Base-by-base conservation (phyloP, 345 rosid species). In the Ailanthus altissimus region DNA sequence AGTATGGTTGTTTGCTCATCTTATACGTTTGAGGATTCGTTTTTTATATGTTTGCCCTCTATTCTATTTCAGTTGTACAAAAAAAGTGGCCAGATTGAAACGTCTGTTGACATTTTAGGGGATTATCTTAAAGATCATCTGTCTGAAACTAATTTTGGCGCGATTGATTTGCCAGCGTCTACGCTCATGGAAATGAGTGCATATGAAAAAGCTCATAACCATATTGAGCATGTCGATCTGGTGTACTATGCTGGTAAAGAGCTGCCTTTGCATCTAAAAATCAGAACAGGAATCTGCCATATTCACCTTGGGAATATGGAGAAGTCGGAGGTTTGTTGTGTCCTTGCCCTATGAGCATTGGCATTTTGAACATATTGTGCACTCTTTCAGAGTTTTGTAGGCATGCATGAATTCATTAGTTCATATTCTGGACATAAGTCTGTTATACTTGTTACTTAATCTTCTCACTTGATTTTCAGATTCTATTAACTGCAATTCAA, bases 271-370 rank as follows among this genome's bases (percentile, higher is more conserved):
- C 86, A 87, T 62, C 84, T 95, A 72, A 88, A 81, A 77, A 85
- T 84, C 78, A 91, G 90, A 85, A 89, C 92, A 65, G 99, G 97
- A 81, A 90, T 90, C 68, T 95, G 99, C 83, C 87, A 92, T 78
- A 76, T 91, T 77, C 89, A 82, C 83, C 90, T 90, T 7, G 79
- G 89, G 82, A 85, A 93, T 84, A 62, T 70, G 76, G 90, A 92
- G 81, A 88, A 88, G 81, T 97, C 99, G 36, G 93, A 95, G 99
- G 98, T 94, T 47, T 83, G 86, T 77, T 70, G 42, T 38, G 20
- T 77, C 71, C 66, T 61, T 64, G 70, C 7, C 32, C 0, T 15
- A 32, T 15, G 20, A 62, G 66, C 40, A 62, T 62, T 32, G 32
- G 66, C 13, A 2, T 6, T 0, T 62, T n/a, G 8, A 43, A 16